A percentile compares a stretch with the other conserved stretches of the same genome.
These are phyloP conservation scores for Ophiobolus disseminans DNA, from an alignment of 2,329 filamentous ascomycete species.

Conservation along the genomic window DNA sequence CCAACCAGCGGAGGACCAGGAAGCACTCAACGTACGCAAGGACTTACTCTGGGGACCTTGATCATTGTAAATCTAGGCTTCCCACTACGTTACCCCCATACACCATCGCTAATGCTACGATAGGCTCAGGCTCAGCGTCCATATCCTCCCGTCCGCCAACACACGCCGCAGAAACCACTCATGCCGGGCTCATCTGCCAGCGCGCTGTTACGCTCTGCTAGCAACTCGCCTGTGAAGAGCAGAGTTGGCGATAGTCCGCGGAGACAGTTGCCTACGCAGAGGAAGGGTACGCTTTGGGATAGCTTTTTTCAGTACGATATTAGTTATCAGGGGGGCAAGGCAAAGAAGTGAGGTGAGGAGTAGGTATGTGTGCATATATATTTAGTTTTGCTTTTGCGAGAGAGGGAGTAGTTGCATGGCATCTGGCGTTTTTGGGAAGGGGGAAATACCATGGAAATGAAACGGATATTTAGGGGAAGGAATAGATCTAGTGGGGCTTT, in stretches of 20 bases:
- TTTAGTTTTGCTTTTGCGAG: no score
- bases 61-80: constrained; percentile 42
- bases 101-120: constrained; percentile 18
- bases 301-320: constrained; percentile 50
- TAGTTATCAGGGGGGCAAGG: constrained; percentile 47
- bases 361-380: background rate
- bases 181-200: constrained; percentile 19
- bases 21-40: constrained; percentile 52
- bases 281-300: constrained; percentile 48
- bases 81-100: no score
- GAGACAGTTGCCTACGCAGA: constrained; percentile 23
- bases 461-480: no score
- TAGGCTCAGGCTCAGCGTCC: constrained; percentile 6
- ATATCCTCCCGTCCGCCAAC: constrained; percentile 11
- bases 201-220: constrained; percentile 16
- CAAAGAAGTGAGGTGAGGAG: constrained; percentile 29
- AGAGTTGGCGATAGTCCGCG: constrained; percentile 29
- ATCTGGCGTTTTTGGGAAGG: no score
- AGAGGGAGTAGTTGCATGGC: no score
- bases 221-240: constrained; percentile 21
- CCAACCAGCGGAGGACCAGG: constrained; percentile 38
- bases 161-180: constrained; percentile 23
- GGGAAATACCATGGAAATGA: no score
- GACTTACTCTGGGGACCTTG: constrained; percentile 54
- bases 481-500: no score